Evolutionary conservation across 495 filamentous ascomycete genomes (phyloP), one percentile per base, ranked within the genome.

Genomic region (Aspergillus conjunctus): DNA sequence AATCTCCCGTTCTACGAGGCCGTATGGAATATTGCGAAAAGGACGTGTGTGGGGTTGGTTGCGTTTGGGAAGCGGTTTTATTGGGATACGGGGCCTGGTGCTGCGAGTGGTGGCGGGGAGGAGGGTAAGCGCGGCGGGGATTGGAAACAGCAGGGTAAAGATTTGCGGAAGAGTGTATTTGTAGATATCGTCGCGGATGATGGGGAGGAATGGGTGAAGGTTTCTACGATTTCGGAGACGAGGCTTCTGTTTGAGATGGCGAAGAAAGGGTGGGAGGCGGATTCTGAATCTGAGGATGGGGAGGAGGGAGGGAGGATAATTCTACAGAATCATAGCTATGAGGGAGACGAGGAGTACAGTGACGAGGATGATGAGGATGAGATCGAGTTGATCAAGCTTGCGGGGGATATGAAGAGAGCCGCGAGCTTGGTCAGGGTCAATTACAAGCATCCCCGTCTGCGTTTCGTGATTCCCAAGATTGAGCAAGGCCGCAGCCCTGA

Each of bases 201-300:
- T 66, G 82, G 82, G 51, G 72, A 75, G 64, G 77, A 83, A 63
- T 85, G 85, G 85, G 79, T 86, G 61, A 88, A 87, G 63, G 82
- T 87, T 2, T 85, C 81, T 50, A 87, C 82, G 22, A 71, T 86
- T 31, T 82, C 83, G 56, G 79, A 83, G 59, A 78, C 68, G 43
- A 78, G 85, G 53, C 69, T 88, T 31, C 66, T 85, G 44, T 82
- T 85, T 60, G 85, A 87, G 54, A 81, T 87, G 67, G 85, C 85
- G n/a, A 81, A 87, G 71, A 83, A 82, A 49, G 83, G 83, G 7
- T 87, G 84, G 82, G 83, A 85, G 63, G 71, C 67, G 17, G 78
- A 78, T 61, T 74, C 73, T 33, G 72, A 72, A 22, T 68, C 68
- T 11, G 61, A 50, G 20, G 66, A 66, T 11, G 73, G 74, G 20